Evolutionary conservation across 2,329 filamentous ascomycete genomes (phyloP).

Genomic region (Aureobasidium leucospermi): DNA sequence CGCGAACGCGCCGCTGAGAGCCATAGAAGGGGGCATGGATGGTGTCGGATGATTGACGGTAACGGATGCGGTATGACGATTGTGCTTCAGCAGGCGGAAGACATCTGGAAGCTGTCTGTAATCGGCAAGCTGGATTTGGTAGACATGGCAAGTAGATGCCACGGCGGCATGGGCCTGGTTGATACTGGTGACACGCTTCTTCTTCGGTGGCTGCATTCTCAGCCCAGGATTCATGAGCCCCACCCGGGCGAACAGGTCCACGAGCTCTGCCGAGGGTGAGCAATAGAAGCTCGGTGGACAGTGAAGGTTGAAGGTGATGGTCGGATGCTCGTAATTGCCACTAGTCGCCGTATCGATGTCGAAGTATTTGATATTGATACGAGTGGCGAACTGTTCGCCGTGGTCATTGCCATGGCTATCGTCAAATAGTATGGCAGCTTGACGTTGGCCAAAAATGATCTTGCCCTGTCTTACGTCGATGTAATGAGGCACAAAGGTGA

Average conservation of each 20-base stretch:
- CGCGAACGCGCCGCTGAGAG: conserved; percentile 19
- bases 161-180: conserved; percentile 31
- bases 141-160: conserved; percentile 44
- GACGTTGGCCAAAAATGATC: conserved; percentile 26
- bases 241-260: conserved; percentile 12
- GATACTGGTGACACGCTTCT: conserved; percentile 30
- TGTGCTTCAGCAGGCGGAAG: conserved; percentile 19
- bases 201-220: conserved; percentile 19
- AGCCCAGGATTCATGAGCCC: not conserved
- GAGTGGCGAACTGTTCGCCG: conserved; percentile 19
- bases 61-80: conserved; percentile 21
- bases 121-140: conserved; percentile 32
- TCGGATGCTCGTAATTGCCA: conserved; percentile 23
- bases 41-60: conserved; percentile 19
- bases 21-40: conserved; percentile 7
- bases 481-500: conserved; percentile 37
- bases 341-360: conserved; percentile 33
- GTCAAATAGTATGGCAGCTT: conserved; percentile 22
- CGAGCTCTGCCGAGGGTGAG: conserved; percentile 5
- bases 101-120: conserved; percentile 22
- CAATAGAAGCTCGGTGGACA: conserved; percentile 35
- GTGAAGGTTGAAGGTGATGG: conserved; percentile 32
- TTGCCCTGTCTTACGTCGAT: conserved; percentile 34
- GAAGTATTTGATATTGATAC: conserved; percentile 38
- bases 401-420: not conserved